phyloP scores from a whole-genome alignment of 331 rosid species.

The Malus hybrid region DNA sequence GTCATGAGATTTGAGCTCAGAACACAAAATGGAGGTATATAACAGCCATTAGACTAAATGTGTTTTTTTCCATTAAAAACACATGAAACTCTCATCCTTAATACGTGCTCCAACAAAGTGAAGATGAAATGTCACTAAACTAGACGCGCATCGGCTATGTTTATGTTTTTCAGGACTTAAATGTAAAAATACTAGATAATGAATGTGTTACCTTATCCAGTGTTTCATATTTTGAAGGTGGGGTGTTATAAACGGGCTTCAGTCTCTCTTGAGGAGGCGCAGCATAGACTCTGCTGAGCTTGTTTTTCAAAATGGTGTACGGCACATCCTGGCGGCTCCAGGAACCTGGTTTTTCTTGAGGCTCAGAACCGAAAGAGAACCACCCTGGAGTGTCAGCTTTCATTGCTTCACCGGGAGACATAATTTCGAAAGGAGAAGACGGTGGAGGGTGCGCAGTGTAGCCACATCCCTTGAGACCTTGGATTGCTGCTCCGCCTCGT shows the following conservation, averaged over 20 bases:
- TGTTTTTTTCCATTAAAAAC: too few species aligned
- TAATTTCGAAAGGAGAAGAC: slow-evolving; percentile 65
- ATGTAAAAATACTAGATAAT: not conserved
- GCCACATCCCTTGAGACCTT: slow-evolving; percentile 71
- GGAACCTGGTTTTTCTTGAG: slow-evolving; percentile 46
- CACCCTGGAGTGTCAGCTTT: slow-evolving; percentile 42
- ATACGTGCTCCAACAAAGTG: not conserved
- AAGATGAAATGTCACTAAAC: not conserved
- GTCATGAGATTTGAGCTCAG: not conserved
- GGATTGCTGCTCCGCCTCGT: slow-evolving; percentile 64
- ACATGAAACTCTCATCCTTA: too few species aligned
- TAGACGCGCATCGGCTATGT: not conserved
- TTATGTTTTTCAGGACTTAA: not conserved
- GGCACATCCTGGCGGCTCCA: slow-evolving; percentile 70
- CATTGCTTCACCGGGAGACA: slow-evolving; percentile 64
- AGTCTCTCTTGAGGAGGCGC: slow-evolving; percentile 74
- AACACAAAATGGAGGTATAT: too few species aligned
- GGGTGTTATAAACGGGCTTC: slow-evolving; percentile 59
- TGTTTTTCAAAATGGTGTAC: slow-evolving; percentile 66
- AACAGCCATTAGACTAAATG: too few species aligned
- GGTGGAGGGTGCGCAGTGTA: slow-evolving; percentile 64
- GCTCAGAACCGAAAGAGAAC: slow-evolving; percentile 55
- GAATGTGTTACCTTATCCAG: slow-evolving; percentile 64
- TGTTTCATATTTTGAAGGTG: slow-evolving; percentile 85
- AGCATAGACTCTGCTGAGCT: slow-evolving; percentile 81